phyloP scores from a whole-genome alignment of 225 moss, liverwort and hornwort genomes.

The Bryum argenteum region DNA sequence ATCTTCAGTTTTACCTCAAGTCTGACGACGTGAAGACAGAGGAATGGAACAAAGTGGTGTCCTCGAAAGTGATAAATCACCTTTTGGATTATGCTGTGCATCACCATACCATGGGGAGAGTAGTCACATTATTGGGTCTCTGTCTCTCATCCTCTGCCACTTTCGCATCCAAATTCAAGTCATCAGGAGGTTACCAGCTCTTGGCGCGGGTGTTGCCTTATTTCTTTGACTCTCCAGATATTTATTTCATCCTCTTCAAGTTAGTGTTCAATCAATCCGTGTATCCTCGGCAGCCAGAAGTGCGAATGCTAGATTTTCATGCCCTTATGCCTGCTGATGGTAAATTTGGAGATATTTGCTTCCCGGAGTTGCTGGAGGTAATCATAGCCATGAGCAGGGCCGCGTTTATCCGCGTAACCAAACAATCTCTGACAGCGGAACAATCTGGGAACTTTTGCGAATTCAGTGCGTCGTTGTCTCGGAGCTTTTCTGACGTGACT shows the following conservation, averaged over 20 bases:
- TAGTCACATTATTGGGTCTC: slow-evolving; percentile 87
- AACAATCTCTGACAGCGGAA: slow-evolving; percentile 69
- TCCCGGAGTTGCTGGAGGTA: slow-evolving; percentile 88
- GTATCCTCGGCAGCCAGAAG: slow-evolving; percentile 91
- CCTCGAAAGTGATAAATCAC: slow-evolving; percentile 83
- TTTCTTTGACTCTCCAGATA: slow-evolving; percentile 93
- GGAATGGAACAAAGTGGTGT: slow-evolving; percentile 89
- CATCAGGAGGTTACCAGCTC: slow-evolving; percentile 86
- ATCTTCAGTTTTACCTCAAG: slow-evolving; percentile 78
- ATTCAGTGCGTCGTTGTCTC: slow-evolving; percentile 64
- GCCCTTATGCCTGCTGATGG: slow-evolving; percentile 90
- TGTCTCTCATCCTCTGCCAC: slow-evolving; percentile 83
- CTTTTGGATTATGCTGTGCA: slow-evolving; percentile 88
- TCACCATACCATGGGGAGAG: slow-evolving; percentile 83
- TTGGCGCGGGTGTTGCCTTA: slow-evolving; percentile 84
- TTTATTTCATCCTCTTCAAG: slow-evolving; percentile 91
- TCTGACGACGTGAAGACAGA: slow-evolving; percentile 77
- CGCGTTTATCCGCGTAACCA: slow-evolving; percentile 75
- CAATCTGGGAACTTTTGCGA: slow-evolving; percentile 81
- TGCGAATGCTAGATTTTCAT: slow-evolving; percentile 92
- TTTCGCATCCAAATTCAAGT: slow-evolving; percentile 83
- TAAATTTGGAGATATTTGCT: slow-evolving; percentile 66
- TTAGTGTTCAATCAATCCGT: slow-evolving; percentile 85
- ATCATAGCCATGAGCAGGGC: slow-evolving; percentile 86
- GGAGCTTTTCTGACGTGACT: slow-evolving; percentile 65